Conservation (phyloP, 371 early-diverging fungal genomes). For the Mortierella sp. region DNA sequence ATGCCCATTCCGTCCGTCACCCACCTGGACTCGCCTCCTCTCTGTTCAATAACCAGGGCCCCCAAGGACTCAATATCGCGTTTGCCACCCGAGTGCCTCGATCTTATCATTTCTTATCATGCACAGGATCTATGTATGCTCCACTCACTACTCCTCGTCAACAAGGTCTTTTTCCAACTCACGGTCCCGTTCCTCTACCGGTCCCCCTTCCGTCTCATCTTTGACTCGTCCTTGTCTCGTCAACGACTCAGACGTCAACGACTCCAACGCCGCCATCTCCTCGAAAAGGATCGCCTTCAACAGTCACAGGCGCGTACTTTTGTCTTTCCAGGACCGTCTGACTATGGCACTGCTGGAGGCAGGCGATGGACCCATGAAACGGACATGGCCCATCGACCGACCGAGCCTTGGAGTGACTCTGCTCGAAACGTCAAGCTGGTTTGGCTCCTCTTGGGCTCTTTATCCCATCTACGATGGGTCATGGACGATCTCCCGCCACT, state of each 20-base stretch:
- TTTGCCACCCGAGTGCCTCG: slow-evolving; percentile 44
- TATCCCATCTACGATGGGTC: slow-evolving; percentile 23
- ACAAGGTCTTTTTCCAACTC: slow-evolving; percentile 34
- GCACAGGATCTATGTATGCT: slow-evolving; percentile 28
- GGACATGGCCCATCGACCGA: no score
- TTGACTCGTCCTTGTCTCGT: background rate
- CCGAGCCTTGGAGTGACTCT: slow-evolving; percentile 13
- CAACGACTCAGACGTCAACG: no score
- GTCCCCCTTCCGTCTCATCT: slow-evolving; percentile 38
- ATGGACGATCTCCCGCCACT: slow-evolving; percentile 25
- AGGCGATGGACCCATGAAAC: no score
- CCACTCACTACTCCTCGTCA: slow-evolving; percentile 24
- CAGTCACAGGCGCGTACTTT: no score
- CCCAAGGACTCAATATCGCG: background rate
- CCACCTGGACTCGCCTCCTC: no score
- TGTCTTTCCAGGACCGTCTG: no score
- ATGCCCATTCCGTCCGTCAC: no score
- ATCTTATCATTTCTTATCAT: slow-evolving; percentile 25
- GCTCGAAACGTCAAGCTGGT: slow-evolving; percentile 22
- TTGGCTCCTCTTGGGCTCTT: slow-evolving; percentile 18
- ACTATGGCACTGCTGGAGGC: no score
- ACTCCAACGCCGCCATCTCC: no score
- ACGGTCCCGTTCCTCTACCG: slow-evolving; percentile 40
- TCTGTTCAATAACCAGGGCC: background rate
- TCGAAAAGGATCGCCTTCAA: no score